Conservation (phyloP, 352 stramenopile species). For the Pilasporangium apinafurcum region DNA sequence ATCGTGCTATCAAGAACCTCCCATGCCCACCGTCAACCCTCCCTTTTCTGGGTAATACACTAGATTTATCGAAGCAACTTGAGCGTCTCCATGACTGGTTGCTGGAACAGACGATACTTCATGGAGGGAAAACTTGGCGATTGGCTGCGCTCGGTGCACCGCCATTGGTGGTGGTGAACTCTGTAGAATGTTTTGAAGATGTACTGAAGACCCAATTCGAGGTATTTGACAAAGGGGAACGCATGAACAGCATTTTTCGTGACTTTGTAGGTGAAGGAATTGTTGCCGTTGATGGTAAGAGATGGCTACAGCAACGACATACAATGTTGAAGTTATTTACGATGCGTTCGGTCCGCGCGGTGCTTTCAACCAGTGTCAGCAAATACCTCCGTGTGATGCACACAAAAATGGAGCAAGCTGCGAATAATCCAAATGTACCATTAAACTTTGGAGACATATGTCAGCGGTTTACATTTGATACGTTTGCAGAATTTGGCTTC, state of each 20-base stretch:
- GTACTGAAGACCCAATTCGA: conserved; percentile 54
- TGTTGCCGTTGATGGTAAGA: conserved; percentile 35
- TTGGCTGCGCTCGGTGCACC: conserved; percentile 24
- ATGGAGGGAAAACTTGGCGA: conserved; percentile 26
- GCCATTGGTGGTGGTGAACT: conserved; percentile 29
- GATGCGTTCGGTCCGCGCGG: conserved; percentile 27
- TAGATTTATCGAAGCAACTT: conserved; percentile 30
- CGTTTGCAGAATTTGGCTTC: conserved; percentile 51
- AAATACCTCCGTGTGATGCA: conserved; percentile 28
- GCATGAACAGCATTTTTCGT: conserved; percentile 27
- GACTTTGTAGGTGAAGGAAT: conserved; percentile 55
- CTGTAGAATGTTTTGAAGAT: conserved; percentile 30
- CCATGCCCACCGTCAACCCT: conserved; percentile 25
- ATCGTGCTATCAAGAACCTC: conserved; percentile 10
- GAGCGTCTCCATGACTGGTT: conserved; percentile 45
- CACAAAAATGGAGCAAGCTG: conserved; percentile 7
- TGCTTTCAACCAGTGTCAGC: conserved; percentile 26
- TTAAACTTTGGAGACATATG: conserved; percentile 21
- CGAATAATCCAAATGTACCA: background rate
- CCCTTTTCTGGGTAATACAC: conserved; percentile 33
- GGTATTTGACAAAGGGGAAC: conserved; percentile 56
- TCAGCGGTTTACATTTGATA: conserved; percentile 45
- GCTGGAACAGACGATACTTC: conserved; percentile 26
- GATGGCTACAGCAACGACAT: conserved; percentile 56
- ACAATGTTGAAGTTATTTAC: conserved; percentile 79